Base-by-base conservation (phyloP, 2,329 filamentous ascomycete species). In the Trichoderma sp. region DNA sequence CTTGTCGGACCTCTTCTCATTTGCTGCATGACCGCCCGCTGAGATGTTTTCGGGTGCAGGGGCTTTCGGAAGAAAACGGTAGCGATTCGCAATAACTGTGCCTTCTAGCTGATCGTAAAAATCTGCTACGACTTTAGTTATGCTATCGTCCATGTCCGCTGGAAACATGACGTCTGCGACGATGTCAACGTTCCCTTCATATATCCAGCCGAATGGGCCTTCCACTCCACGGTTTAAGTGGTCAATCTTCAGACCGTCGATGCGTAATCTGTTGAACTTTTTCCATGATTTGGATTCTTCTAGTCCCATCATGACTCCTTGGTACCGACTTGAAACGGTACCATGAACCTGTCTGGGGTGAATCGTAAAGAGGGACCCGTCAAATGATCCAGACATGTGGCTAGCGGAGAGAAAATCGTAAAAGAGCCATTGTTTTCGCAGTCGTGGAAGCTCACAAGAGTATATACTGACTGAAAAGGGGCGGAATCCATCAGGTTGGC, bases 91-190 rank as follows among this genome's bases (percentile, higher is more conserved):
- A 1, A 90, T 93, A 26, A 98, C 94, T 0, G 94, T 94, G 54
- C 96, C 94, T 80, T 99, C 96, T 76, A 99, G 88, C 70, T 93
- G 92, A 78, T 98, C 95, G 79, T 98, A 98, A 75, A 99, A 94
- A 77, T 97, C 94, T n/a, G 91, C 90, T 87, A 99, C 92, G 56
- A 97, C 94, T 78, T 97, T 97, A 28, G 91, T 91, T 68, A 99
- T 90, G 71, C 94, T 92, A 71, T 95, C 94, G 69, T 97, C 92
- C 51, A 89, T 88, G 66, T 98, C 96, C 37, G 89, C 89, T 0
- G 96, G 96, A 71, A 99, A 92, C 89, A 97, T 95, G 72, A 99
- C 90, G 75, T 99, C 96, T 7, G 96, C 92, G 16, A 98, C 90
- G 71, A 99, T 97, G 77, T 99, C 96, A 51, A 99, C 94, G 71